Evolutionary conservation across 768 basidiomycete species (phyloP).

Genomic region (Russula lepida): DNA sequence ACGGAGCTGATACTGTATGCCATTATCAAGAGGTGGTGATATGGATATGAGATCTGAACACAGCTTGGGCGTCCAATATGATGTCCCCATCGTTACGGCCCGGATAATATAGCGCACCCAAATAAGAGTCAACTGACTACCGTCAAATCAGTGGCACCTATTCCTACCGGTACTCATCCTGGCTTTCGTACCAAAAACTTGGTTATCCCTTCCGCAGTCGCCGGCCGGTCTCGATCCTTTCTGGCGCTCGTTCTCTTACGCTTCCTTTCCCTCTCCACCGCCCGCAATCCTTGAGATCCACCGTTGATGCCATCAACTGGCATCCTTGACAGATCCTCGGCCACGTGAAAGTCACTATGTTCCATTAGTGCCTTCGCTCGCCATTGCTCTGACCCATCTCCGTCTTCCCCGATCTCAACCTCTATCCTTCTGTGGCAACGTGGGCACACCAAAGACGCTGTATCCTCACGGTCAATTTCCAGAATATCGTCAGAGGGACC

Average conservation of each 20-base stretch:
- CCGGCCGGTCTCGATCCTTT: slow-evolving; percentile 10
- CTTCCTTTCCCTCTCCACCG: slow-evolving; percentile 19
- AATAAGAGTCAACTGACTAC: not conserved
- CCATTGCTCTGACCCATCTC: slow-evolving; percentile 26
- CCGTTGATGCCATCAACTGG: slow-evolving; percentile 23
- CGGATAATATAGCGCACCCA: not conserved
- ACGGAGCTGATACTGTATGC: too few relatives aligned
- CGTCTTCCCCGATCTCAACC: slow-evolving; percentile 23
- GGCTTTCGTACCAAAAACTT: slow-evolving; percentile 36
- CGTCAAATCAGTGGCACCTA: not conserved
- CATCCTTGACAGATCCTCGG: slow-evolving; percentile 59
- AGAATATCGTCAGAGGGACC: not conserved
- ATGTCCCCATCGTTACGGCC: not conserved
- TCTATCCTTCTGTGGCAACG: slow-evolving; percentile 3
- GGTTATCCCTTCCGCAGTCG: slow-evolving; percentile 33
- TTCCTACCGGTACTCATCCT: not conserved
- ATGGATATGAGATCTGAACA: not conserved
- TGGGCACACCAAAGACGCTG: slow-evolving; percentile 3
- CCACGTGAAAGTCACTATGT: slow-evolving; percentile 87
- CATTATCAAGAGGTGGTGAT: not conserved
- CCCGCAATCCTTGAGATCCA: slow-evolving; percentile 11
- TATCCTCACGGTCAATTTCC: not conserved
- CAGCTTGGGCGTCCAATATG: not conserved
- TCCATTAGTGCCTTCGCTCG: slow-evolving; percentile 41
- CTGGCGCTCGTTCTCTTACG: slow-evolving; percentile 26